phyloP scores from a whole-genome alignment of 805 yeast genomes.

The Ogataea naganishii region DNA sequence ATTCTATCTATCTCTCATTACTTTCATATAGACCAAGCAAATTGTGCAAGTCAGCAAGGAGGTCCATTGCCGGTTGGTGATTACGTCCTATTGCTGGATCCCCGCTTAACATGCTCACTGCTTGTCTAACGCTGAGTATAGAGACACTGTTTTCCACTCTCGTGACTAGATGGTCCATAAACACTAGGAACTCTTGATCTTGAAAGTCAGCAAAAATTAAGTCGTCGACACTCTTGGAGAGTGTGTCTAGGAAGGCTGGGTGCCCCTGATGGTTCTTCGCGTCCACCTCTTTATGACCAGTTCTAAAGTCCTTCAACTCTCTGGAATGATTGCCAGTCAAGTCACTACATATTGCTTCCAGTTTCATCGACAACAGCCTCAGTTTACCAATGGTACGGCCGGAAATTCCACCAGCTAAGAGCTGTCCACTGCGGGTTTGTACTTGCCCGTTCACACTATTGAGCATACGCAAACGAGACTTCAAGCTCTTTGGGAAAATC shows the following conservation, averaged over 20 bases:
- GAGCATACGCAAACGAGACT: conserved; percentile 44
- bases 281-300: neutral
- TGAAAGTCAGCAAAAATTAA: conserved; percentile 1
- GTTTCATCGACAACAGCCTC: conserved; percentile 42
- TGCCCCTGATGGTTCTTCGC: too few relatives aligned
- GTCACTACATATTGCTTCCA: conserved; percentile 50
- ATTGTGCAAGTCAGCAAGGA: too few relatives aligned
- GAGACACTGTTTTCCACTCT: conserved; percentile 58
- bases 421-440: conserved; percentile 15
- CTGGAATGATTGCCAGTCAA: conserved; percentile 32
- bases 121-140: conserved; percentile 33
- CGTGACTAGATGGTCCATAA: conserved; percentile 58
- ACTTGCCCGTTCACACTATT: conserved; percentile 25
- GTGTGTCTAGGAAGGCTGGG: neutral
- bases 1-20: too few relatives aligned
- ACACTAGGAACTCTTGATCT: conserved; percentile 39
- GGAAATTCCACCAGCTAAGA: conserved; percentile 21
- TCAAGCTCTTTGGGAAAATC: conserved; percentile 60
- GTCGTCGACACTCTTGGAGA: neutral
- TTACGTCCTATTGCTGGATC: too few relatives aligned
- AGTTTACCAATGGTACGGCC: conserved; percentile 26
- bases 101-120: conserved; percentile 6
- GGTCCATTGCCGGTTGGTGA: too few relatives aligned
- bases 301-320: conserved; percentile 18
- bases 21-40: too few relatives aligned